A percentile compares a stretch with the other conserved stretches of the same genome.
phyloP scores from a whole-genome alignment of 805 yeast species.

The Cyberlindnera samutprakarnensis region DNA sequence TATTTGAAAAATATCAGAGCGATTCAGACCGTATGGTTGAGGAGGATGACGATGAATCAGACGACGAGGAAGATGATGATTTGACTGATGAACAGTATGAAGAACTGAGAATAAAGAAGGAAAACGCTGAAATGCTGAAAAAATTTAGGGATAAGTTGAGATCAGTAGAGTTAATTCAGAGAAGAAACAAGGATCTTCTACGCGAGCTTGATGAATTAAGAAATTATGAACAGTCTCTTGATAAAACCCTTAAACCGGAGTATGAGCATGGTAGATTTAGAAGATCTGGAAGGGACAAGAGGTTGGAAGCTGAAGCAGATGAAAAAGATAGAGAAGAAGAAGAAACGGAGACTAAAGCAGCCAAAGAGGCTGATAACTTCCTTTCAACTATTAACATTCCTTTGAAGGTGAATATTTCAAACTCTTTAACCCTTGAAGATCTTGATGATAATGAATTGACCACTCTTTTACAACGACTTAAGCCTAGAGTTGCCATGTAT shows the following conservation, averaged over 20 bases:
- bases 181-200: conserved; percentile 13
- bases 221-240: conserved; percentile 31
- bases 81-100: conserved; percentile 28
- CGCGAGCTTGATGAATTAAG: conserved; percentile 19
- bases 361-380: conserved; percentile 11
- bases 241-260: conserved; percentile 23
- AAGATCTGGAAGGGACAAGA: conserved; percentile 15
- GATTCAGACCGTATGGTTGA: conserved; percentile 14
- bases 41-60: conserved; percentile 17
- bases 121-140: conserved; percentile 13
- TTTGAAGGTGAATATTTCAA: conserved; percentile 8
- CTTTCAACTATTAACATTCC: conserved; percentile 14
- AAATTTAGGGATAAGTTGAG: conserved; percentile 15
- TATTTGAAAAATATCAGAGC: conserved; percentile 34
- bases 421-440: conserved; percentile 9
- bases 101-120: conserved; percentile 21
- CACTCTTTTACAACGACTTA: conserved; percentile 20
- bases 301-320: conserved; percentile 38
- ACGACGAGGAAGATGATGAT: conserved; percentile 20
- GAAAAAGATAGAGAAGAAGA: conserved; percentile 31
- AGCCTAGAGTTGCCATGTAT: conserved; percentile 31
- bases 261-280: conserved; percentile 13
- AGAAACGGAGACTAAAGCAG: conserved; percentile 16
- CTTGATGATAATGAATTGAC: conserved; percentile 13
- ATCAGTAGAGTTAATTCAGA: conserved; percentile 8